Evolutionary conservation across 78 protist genomes (phyloP).

Genomic region (Dictyostelium purpureum): DNA sequence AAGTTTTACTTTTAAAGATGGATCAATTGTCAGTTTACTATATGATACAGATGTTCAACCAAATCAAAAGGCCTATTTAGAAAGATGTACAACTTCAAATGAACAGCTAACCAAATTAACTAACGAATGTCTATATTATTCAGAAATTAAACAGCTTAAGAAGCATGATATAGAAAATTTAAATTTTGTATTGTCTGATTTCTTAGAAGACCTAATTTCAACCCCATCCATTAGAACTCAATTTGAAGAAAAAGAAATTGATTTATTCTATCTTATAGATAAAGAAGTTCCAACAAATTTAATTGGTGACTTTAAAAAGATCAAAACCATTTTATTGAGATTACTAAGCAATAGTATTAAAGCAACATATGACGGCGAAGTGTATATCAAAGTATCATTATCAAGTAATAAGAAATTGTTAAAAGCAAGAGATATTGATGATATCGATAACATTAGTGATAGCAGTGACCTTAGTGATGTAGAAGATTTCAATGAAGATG

Average conservation of each 20-base stretch:
- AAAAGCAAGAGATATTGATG: neutral
- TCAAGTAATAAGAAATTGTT: neutral
- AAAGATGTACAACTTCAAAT: constrained; percentile 1
- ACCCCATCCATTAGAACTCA: constrained; percentile 12
- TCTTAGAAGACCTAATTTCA: constrained; percentile 42
- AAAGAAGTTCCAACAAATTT: neutral
- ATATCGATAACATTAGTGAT: neutral
- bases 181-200: neutral
- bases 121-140: constrained; percentile 38
- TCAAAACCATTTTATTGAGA: constrained; percentile 23
- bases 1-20: too few species aligned
- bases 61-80: constrained; percentile 34
- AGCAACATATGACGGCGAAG: constrained; percentile 57
- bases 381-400: constrained; percentile 8
- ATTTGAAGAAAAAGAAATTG: constrained; percentile 52
- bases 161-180: neutral
- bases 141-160: constrained; percentile 9
- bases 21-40: constrained; percentile 20
- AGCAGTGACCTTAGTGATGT: neutral
- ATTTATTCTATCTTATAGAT: constrained; percentile 27
- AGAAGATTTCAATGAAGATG: neutral
- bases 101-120: neutral
- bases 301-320: constrained; percentile 5
- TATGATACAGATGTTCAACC: constrained; percentile 50
- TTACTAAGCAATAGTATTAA: neutral